Conservation (phyloP, 176 grass and related monocot species). For the Ensete glaucum region DNA sequence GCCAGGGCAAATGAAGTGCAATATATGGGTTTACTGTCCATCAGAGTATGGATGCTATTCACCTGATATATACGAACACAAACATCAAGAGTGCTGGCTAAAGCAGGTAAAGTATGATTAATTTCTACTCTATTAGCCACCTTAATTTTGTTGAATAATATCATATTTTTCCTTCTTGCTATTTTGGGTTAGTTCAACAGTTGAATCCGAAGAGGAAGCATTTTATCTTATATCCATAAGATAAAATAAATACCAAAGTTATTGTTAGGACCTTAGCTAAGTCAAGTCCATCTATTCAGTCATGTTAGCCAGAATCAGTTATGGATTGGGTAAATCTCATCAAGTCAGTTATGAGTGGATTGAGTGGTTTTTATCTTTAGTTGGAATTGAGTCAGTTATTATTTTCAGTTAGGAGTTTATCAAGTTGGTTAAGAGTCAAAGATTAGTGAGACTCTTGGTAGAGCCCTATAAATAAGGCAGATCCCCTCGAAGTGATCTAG, state of each 20-base stretch:
- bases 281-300: no score
- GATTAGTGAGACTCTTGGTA: no score
- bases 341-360: no score
- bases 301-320: no score
- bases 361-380: no score
- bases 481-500: no score
- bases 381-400: no score
- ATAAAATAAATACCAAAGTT: neutral
- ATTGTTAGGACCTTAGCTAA: no score
- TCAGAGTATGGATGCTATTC: conserved; percentile 91
- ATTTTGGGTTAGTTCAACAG: neutral
- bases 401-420: no score
- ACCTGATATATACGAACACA: conserved; percentile 96
- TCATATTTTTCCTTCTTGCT: neutral
- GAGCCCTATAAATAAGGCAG: no score
- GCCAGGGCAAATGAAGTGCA: conserved; percentile 78
- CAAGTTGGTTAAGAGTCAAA: no score
- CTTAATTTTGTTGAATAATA: neutral
- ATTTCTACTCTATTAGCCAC: neutral
- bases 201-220: neutral
- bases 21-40: conserved; percentile 99
- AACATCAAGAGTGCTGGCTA: conserved; percentile 98
- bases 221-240: neutral
- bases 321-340: no score
- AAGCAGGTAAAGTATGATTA: conserved; percentile 57